phyloP scores from a whole-genome alignment of 768 basidiomycete genomes.

The Trametes coccinea region DNA sequence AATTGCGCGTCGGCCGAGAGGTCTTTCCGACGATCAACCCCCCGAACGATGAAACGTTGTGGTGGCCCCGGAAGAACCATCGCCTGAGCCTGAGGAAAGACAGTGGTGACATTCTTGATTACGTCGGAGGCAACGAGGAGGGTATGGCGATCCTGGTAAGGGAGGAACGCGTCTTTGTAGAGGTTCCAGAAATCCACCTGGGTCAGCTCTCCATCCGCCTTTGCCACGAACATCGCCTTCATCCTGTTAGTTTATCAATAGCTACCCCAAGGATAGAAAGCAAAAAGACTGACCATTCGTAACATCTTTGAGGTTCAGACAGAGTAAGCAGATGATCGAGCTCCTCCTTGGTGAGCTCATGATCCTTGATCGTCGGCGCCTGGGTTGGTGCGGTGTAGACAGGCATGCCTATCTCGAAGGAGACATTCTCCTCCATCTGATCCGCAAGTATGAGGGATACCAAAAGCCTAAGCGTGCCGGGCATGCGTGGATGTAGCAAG shows the following conservation, averaged over 20 bases:
- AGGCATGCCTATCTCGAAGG: slow-evolving; percentile 60
- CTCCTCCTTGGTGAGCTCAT: slow-evolving; percentile 73
- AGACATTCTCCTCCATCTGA: slow-evolving; percentile 68
- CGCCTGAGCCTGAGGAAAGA: slow-evolving; percentile 84
- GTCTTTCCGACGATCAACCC: slow-evolving; percentile 72
- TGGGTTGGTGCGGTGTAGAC: slow-evolving; percentile 58
- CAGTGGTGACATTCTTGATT: slow-evolving; percentile 86
- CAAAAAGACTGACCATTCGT: slow-evolving; percentile 63
- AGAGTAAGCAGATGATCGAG: slow-evolving; percentile 55
- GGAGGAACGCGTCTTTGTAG: slow-evolving; percentile 81
- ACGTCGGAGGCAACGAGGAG: slow-evolving; percentile 87
- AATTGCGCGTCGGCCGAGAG: slow-evolving; percentile 58
- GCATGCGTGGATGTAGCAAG: slow-evolving; percentile 68
- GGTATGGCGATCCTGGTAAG: slow-evolving; percentile 54
- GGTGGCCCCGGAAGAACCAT: slow-evolving; percentile 77
- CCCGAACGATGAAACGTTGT: slow-evolving; percentile 84
- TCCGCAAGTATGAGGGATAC: slow-evolving; percentile 68
- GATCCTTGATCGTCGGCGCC: slow-evolving; percentile 48
- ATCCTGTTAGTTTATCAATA: slow-evolving; percentile 53
- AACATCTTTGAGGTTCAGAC: slow-evolving; percentile 78
- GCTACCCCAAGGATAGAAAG: background rate
- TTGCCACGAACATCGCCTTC: slow-evolving; percentile 80
- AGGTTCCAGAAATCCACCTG: slow-evolving; percentile 96
- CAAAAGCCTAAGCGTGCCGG: slow-evolving; percentile 65
- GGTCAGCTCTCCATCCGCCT: slow-evolving; percentile 77